Conservation (phyloP, 257 asterid species). For the Plectranthus barbatus region DNA sequence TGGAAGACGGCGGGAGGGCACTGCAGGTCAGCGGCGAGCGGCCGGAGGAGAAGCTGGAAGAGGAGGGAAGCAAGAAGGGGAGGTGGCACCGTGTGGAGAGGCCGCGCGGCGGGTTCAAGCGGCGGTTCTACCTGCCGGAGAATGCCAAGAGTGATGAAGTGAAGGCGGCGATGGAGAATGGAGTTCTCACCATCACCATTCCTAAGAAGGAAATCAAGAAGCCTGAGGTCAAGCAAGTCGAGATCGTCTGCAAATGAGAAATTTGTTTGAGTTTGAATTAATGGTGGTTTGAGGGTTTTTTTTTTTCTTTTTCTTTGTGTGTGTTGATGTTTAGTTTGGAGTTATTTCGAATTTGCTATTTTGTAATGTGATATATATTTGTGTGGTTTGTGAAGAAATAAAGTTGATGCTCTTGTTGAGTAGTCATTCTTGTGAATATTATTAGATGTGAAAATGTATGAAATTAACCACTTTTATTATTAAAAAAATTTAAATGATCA, state of each 20-base stretch:
- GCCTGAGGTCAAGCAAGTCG: neutral
- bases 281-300: too few species aligned
- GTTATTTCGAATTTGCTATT: too few species aligned
- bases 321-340: too few species aligned
- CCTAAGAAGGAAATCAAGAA: neutral
- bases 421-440: too few species aligned
- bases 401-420: too few species aligned
- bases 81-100: neutral
- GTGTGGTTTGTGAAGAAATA: neutral
- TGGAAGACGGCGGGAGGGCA: neutral
- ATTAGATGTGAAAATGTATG: too few species aligned
- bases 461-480: too few species aligned
- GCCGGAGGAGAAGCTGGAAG: neutral
- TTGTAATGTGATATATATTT: neutral
- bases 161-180: neutral
- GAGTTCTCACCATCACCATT: neutral
- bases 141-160: neutral
- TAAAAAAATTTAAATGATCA: too few species aligned
- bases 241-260: neutral
- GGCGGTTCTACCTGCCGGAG: neutral
- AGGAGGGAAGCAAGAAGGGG: neutral
- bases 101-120: neutral
- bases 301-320: too few species aligned
- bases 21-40: neutral
- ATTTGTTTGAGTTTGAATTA: too few species aligned